These are phyloP conservation scores for Nicotiana undulata DNA, from an alignment of 257 asterid genomes.

Conservation along the genomic window DNA sequence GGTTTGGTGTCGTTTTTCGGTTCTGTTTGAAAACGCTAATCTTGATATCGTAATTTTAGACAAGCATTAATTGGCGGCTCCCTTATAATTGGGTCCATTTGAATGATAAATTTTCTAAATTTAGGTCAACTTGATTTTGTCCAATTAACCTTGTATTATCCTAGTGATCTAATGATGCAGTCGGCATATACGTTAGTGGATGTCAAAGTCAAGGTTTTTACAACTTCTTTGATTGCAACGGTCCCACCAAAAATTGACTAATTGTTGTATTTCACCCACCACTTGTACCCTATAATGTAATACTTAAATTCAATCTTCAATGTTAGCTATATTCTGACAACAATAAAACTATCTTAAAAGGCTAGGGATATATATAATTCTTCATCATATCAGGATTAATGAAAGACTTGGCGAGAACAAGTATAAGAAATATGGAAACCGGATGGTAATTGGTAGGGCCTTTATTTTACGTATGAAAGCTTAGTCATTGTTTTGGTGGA, in stretches of 20 bases:
- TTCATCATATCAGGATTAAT: no score
- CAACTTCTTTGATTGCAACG: not conserved
- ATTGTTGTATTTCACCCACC: not conserved
- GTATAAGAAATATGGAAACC: not conserved
- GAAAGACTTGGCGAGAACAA: not conserved
- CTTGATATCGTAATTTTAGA: not conserved
- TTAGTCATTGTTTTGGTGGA: not conserved
- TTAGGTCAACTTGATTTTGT: not conserved
- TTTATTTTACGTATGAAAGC: not conserved
- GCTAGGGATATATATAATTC: not conserved
- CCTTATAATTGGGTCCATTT: not conserved
- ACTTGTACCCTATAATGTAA: not conserved
- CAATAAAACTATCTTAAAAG: not conserved
- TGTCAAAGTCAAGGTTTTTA: not conserved
- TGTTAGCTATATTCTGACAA: not conserved
- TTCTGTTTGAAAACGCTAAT: not conserved
- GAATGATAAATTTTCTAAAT: not conserved
- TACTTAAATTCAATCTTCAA: not conserved
- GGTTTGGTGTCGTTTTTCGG: no score
- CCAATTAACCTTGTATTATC: not conserved
- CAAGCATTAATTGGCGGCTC: not conserved
- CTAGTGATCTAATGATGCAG: not conserved
- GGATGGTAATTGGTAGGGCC: not conserved
- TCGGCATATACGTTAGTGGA: not conserved
- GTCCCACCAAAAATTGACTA: slow-evolving; percentile 3